Evolutionary conservation across 768 basidiomycete genomes (phyloP).

Genomic region (Coprinopsis marcescibilis): DNA sequence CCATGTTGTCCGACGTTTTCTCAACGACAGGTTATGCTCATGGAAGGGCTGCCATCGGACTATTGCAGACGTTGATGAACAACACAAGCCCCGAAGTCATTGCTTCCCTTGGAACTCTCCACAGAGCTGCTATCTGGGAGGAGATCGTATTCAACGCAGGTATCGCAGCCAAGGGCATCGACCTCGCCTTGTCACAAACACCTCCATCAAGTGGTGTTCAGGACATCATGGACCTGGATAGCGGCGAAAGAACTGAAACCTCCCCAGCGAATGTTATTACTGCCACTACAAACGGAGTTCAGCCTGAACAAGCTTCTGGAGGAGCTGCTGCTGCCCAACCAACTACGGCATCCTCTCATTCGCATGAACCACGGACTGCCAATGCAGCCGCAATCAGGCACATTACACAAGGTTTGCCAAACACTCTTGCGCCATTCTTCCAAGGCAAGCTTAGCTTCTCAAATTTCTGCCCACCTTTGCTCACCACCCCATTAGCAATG

Average conservation of each 20-base stretch:
- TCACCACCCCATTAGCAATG: slow-evolving; percentile 71
- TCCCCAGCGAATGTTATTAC: slow-evolving; percentile 24
- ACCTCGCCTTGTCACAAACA: too few species aligned
- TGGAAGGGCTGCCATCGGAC: slow-evolving; percentile 61
- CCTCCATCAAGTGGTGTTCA: too few species aligned
- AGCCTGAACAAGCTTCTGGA: slow-evolving; percentile 7
- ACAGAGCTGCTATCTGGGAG: slow-evolving; percentile 82
- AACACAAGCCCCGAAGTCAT: slow-evolving; percentile 60
- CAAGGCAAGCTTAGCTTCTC: slow-evolving; percentile 50
- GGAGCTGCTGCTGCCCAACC: slow-evolving; percentile 15
- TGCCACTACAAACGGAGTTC: slow-evolving; percentile 26
- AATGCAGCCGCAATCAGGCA: slow-evolving; percentile 79
- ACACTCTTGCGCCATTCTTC: slow-evolving; percentile 74
- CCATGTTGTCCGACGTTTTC: slow-evolving; percentile 83
- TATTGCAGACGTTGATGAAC: slow-evolving; percentile 71
- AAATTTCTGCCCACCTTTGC: not conserved
- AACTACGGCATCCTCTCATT: slow-evolving; percentile 17
- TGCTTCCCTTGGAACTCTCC: slow-evolving; percentile 68
- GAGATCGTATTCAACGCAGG: slow-evolving; percentile 71
- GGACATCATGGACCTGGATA: slow-evolving; percentile 8
- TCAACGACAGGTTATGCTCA: slow-evolving; percentile 78
- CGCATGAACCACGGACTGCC: slow-evolving; percentile 45
- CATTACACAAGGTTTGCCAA: slow-evolving; percentile 72
- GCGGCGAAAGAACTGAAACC: slow-evolving; percentile 20
- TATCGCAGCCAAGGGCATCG: slow-evolving; percentile 47